Base-by-base conservation (phyloP, 306 rosid species). In the Dryas alaskensis region DNA sequence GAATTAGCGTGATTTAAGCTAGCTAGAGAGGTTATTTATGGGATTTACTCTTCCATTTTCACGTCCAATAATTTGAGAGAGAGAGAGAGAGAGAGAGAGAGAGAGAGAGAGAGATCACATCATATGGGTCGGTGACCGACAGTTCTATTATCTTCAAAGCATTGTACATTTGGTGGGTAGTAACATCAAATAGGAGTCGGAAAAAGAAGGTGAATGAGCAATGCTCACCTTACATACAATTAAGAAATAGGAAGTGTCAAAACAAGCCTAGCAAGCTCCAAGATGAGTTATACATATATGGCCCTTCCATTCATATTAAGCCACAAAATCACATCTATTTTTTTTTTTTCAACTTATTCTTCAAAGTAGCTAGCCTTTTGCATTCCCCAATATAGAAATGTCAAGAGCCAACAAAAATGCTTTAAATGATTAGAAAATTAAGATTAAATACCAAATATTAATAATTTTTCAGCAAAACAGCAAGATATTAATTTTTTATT, bases 111-210 rank as follows among this genome's bases (percentile, higher is more conserved):
- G 70, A 46, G 4, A 85, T 82, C 80, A 75, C 85, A 85, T 86
- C 94, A 84, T 72, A 83, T 66, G 78, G 76, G 87, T 75, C 63
- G 80, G 79, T 82, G 81, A 83, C 64, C 69, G 78, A 53, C 78
- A 81, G 16, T 70, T 65, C 50, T 66, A 74, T 44, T 77, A 77
- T 57, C 88, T 90, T 81, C 60, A 81, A 90, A 86, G 86, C 88
- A 78, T 69, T 61, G 75, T 60, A 64, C 53, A 2, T 80, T 76
- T 69, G 80, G 77, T 84, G 75, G 78, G 79, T 50, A 43, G 83
- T 79, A 52, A 76, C 84, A 81, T 81, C 86, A 78, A 79, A 44
- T 25, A 40, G 48, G 48, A 62, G 31, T 10, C 27, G 67, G 27
- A 16, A 14, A 62, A 62, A 16, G 45, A 40, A 40, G 25, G 46